Evolutionary conservation across 768 basidiomycete species (phyloP), one percentile per base, ranked within the genome.

Genomic region (Cyathus striatus): DNA sequence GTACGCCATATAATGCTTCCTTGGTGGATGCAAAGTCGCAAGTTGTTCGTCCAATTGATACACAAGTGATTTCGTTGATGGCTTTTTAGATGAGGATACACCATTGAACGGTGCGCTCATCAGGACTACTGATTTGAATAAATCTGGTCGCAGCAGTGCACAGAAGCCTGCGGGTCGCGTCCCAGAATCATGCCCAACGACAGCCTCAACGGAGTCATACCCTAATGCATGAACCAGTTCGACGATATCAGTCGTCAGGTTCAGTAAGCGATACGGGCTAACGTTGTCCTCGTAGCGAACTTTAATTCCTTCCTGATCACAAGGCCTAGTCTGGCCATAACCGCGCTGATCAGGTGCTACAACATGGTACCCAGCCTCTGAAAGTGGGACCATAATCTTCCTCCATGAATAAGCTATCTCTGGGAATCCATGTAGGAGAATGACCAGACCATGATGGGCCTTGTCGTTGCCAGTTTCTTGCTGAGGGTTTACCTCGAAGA

Each of bases 361-460:
- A 52, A 82, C 80, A 41, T 74, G 69, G 58, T 74, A 83, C 1
- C 81, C 81, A 2, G 65, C 63, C 4, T 59, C 49, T 0, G 75
- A 55, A 20, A 84, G 65, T 0, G 78, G 78, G 0, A 59, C 50
- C 23, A 84, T 66, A 25, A 83, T 45, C 46, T 79, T 78, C 12
- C 82, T 68, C 79, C 79, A 84, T 6, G 79, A 83, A 53, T 76
- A 80, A 2, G 80, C 73, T 5, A 83, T 65, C 51, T 83, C 81
- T 7, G 81, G 81, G 54, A 84, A 84, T 32, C 81, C 82, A 47
- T 83, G 81, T 2, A 84, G 55, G 18, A 85, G 73, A 23, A 84
- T 42, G 36, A 83, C 51, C 12, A 84, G 65, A 1, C 74, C 77
- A 4, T 63, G 58, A 17, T 60, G 53, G 26, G 49, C 46, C 43